Evolutionary conservation across 2,329 filamentous ascomycete species (phyloP).

Genomic region (Microdochium trichocladiopsis): DNA sequence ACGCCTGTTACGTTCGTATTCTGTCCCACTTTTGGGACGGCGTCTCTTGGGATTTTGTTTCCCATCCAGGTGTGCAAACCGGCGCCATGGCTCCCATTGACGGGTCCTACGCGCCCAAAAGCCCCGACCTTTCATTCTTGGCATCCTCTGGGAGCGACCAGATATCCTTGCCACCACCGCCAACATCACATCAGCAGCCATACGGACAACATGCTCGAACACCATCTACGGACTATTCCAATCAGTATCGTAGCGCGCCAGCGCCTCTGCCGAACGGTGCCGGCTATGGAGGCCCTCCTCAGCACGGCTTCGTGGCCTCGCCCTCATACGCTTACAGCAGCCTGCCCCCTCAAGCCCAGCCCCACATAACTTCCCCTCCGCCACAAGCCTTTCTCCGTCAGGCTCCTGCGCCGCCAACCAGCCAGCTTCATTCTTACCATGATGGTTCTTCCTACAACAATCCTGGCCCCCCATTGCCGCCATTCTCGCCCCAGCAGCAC

Average conservation of each 20-base stretch:
- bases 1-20: too few species aligned
- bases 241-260: not conserved
- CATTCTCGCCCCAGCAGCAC: not conserved
- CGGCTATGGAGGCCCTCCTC: not conserved
- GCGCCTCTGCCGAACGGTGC: not conserved
- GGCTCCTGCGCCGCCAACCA: not conserved
- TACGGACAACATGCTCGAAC: not conserved
- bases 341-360: not conserved
- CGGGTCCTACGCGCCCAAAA: slow-evolving; percentile 48
- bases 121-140: slow-evolving; percentile 52
- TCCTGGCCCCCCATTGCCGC: not conserved
- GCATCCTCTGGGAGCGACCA: not conserved
- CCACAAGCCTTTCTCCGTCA: not conserved
- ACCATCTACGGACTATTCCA: not conserved
- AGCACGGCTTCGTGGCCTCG: not conserved
- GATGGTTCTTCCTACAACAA: not conserved
- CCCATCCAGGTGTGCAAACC: too few species aligned
- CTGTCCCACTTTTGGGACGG: too few species aligned
- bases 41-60: too few species aligned
- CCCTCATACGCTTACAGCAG: not conserved
- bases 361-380: not conserved
- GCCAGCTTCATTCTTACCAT: not conserved
- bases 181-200: slow-evolving; percentile 9
- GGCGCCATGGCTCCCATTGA: slow-evolving; percentile 41
- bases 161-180: slow-evolving; percentile 13